phyloP scores from a whole-genome alignment of 2,329 filamentous ascomycete species.

The Xylariales sp. region DNA sequence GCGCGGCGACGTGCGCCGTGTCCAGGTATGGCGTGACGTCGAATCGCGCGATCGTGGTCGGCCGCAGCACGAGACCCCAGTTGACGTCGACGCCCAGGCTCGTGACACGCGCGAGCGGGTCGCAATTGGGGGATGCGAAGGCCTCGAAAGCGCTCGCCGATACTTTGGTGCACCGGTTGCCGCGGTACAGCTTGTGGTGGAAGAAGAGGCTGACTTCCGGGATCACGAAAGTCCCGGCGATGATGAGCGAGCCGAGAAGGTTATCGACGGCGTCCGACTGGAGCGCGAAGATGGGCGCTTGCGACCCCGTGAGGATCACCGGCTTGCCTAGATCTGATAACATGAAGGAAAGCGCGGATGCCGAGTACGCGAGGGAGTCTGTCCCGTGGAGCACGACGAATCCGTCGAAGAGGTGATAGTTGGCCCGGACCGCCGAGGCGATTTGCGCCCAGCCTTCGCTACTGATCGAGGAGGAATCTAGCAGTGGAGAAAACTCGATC shows the following conservation, averaged over 20 bases:
- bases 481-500: slow-evolving; percentile 83
- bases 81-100: slow-evolving; percentile 83
- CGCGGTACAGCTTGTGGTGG: slow-evolving; percentile 88
- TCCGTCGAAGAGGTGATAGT: slow-evolving; percentile 89
- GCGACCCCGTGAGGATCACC: slow-evolving; percentile 84
- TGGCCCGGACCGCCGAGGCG: slow-evolving; percentile 80
- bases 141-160: slow-evolving; percentile 88
- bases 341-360: slow-evolving; percentile 93
- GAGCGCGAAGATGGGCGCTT: slow-evolving; percentile 88
- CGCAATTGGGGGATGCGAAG: slow-evolving; percentile 88
- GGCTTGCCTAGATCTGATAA: slow-evolving; percentile 87
- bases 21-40: slow-evolving; percentile 79
- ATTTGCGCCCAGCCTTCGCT: slow-evolving; percentile 88
- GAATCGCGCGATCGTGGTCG: slow-evolving; percentile 79
- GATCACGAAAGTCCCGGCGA: slow-evolving; percentile 91
- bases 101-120: slow-evolving; percentile 83
- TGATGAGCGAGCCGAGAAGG: slow-evolving; percentile 85
- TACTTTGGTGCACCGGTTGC: slow-evolving; percentile 88
- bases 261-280: slow-evolving; percentile 95
- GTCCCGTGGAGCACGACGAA: slow-evolving; percentile 94
- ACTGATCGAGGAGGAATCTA: slow-evolving; percentile 92
- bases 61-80: slow-evolving; percentile 81
- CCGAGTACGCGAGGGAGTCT: slow-evolving; percentile 89
- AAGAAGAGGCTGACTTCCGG: slow-evolving; percentile 96
- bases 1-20: slow-evolving; percentile 88